Evolutionary conservation across 2,329 filamentous ascomycete genomes (phyloP).

Genomic region (Botryotinia convoluta): DNA sequence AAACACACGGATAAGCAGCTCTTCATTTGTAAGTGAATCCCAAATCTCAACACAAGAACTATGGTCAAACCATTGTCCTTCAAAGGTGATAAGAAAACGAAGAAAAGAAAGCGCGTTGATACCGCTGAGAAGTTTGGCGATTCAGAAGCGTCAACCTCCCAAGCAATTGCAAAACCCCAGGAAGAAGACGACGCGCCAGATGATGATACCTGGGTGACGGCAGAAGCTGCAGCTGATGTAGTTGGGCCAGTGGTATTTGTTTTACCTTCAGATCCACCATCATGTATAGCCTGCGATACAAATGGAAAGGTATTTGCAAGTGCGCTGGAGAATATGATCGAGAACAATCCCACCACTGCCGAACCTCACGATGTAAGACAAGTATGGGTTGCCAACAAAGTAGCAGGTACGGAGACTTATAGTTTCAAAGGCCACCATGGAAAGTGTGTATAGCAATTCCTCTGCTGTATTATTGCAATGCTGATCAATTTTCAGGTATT

Average conservation of each 20-base stretch:
- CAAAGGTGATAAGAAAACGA: slow-evolving; percentile 95
- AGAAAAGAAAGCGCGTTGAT: slow-evolving; percentile 79
- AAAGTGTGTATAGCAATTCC: slow-evolving; percentile 50
- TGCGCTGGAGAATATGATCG: slow-evolving; percentile 81
- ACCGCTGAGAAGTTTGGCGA: slow-evolving; percentile 42
- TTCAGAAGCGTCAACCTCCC: slow-evolving; percentile 28
- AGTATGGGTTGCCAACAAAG: slow-evolving; percentile 86
- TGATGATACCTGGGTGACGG: slow-evolving; percentile 90
- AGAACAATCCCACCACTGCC: slow-evolving; percentile 75
- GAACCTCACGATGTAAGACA: slow-evolving; percentile 95
- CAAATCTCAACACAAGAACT: slow-evolving; percentile 30
- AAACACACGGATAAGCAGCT: slow-evolving; percentile 11
- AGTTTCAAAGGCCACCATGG: slow-evolving; percentile 91
- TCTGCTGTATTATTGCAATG: background rate
- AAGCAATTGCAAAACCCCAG: slow-evolving; percentile 28
- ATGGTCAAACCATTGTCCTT: slow-evolving; percentile 92
- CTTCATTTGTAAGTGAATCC: slow-evolving; percentile 3
- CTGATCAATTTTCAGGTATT: slow-evolving; percentile 55
- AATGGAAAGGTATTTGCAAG: slow-evolving; percentile 83
- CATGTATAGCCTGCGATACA: slow-evolving; percentile 80
- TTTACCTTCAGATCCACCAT: slow-evolving; percentile 69
- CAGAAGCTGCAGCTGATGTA: slow-evolving; percentile 71
- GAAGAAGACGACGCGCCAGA: slow-evolving; percentile 39
- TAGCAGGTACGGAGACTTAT: slow-evolving; percentile 76
- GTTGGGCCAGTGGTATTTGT: slow-evolving; percentile 80